Evolutionary conservation across 257 asterid genomes (phyloP).

Genomic region (Plantago major): DNA sequence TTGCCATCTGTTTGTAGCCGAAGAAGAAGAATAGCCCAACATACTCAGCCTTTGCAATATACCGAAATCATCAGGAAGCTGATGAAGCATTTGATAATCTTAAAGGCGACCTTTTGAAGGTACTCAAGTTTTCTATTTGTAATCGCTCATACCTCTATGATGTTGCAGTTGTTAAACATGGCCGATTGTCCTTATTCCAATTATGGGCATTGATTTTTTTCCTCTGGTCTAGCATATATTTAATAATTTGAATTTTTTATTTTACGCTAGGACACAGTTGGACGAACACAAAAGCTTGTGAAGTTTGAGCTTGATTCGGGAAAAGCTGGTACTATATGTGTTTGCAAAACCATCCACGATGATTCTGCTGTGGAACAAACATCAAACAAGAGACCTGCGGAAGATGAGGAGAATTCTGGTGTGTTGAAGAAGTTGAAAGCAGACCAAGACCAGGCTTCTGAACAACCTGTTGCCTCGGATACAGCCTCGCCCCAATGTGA

Average conservation of each 20-base stretch:
- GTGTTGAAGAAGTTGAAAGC: slow-evolving; percentile 38
- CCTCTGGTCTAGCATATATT: neutral
- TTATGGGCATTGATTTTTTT: neutral
- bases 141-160: neutral
- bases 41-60: slow-evolving; percentile 60
- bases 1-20: slow-evolving; percentile 30
- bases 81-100: slow-evolving; percentile 52
- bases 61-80: slow-evolving; percentile 61
- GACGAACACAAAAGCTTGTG: slow-evolving; percentile 55
- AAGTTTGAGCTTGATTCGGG: slow-evolving; percentile 45
- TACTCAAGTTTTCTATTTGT: slow-evolving; percentile 16
- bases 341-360: slow-evolving; percentile 35
- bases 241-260: neutral
- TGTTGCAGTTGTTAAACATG: neutral
- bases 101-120: slow-evolving; percentile 64
- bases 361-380: slow-evolving; percentile 12
- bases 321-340: slow-evolving; percentile 35
- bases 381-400: slow-evolving; percentile 46
- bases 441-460: slow-evolving; percentile 27
- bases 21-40: slow-evolving; percentile 31
- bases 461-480: slow-evolving; percentile 18
- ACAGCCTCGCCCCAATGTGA: slow-evolving; percentile 23
- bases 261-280: slow-evolving; percentile 52
- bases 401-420: slow-evolving; percentile 29
- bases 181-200: neutral